These are phyloP conservation scores for Trichoderma lentiforme DNA, from an alignment of 2,329 filamentous ascomycete genomes.

Conservation along the genomic window DNA sequence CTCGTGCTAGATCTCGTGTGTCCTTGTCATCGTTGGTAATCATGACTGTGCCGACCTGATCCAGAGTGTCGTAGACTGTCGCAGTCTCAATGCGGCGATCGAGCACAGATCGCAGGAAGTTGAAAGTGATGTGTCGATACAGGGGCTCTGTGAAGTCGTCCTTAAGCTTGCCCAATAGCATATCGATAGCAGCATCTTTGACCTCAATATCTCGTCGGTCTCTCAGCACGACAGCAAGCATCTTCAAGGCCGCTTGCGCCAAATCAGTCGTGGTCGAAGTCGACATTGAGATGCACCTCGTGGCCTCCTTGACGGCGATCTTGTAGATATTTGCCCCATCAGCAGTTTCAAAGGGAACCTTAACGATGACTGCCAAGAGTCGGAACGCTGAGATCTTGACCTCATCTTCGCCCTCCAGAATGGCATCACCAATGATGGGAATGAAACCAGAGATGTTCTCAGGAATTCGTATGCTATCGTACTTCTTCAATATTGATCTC, in stretches of 20 bases:
- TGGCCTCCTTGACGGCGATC: constrained; percentile 81
- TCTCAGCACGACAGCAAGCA: constrained; percentile 79
- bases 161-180: constrained; percentile 76
- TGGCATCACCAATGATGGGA: constrained; percentile 81
- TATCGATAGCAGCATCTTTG: constrained; percentile 77
- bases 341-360: constrained; percentile 74
- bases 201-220: constrained; percentile 73
- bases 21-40: constrained; percentile 90
- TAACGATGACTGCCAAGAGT: constrained; percentile 79
- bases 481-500: constrained; percentile 79
- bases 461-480: constrained; percentile 74
- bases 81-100: constrained; percentile 82
- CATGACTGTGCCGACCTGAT: constrained; percentile 88
- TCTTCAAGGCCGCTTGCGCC: constrained; percentile 82
- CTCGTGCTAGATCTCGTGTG: constrained; percentile 81
- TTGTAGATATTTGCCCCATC: constrained; percentile 62
- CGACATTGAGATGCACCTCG: constrained; percentile 73
- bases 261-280: constrained; percentile 78
- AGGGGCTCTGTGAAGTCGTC: constrained; percentile 90
- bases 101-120: constrained; percentile 84
- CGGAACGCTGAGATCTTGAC: constrained; percentile 86
- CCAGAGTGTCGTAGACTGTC: constrained; percentile 84
- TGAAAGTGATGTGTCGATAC: constrained; percentile 89
- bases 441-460: constrained; percentile 81
- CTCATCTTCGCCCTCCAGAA: constrained; percentile 84